A percentile compares a stretch with the other conserved stretches of the same genome.
These are phyloP conservation scores for Neopestalotiopsis sp. DNA, from an alignment of 2,329 filamentous ascomycete species.

Conservation along the genomic window DNA sequence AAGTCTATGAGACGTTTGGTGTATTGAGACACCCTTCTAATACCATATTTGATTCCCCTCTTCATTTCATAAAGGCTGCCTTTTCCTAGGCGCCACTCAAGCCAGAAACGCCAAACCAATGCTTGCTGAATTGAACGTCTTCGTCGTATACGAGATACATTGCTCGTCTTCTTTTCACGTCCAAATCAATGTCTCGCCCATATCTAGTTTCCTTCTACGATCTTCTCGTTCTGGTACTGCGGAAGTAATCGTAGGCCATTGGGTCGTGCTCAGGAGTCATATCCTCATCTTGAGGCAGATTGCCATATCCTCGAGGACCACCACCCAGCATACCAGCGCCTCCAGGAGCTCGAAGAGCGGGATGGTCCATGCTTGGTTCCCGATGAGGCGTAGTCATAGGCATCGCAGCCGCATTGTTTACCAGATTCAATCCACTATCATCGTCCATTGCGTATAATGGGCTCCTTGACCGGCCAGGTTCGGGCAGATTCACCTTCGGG, in stretches of 20 bases:
- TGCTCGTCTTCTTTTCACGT: background rate
- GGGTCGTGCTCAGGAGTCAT: slow-evolving; percentile 47
- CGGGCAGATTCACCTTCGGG: slow-evolving; percentile 32
- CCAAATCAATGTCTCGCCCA: background rate
- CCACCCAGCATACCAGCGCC: slow-evolving; percentile 59
- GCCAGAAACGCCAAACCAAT: slow-evolving; percentile 12
- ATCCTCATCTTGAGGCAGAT: slow-evolving; percentile 60
- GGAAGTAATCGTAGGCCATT: slow-evolving; percentile 63
- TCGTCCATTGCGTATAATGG: slow-evolving; percentile 59
- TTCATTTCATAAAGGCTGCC: slow-evolving; percentile 13
- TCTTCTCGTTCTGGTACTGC: slow-evolving; percentile 32
- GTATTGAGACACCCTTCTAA: slow-evolving; percentile 10
- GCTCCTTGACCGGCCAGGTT: slow-evolving; percentile 44
- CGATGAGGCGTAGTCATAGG: slow-evolving; percentile 46
- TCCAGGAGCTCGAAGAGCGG: slow-evolving; percentile 29
- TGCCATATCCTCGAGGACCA: slow-evolving; percentile 65
- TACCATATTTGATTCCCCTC: background rate
- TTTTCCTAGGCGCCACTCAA: background rate
- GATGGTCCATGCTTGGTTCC: slow-evolving; percentile 39
- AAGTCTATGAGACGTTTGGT: slow-evolving; percentile 1
- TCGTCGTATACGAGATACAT: background rate
- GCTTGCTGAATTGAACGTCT: background rate
- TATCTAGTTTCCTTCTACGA: background rate
- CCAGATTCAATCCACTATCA: slow-evolving; percentile 58
- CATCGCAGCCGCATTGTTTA: slow-evolving; percentile 58